Conservation (phyloP, 371 early-diverging fungal species). For the Amoeboaphelidium occidentale region DNA sequence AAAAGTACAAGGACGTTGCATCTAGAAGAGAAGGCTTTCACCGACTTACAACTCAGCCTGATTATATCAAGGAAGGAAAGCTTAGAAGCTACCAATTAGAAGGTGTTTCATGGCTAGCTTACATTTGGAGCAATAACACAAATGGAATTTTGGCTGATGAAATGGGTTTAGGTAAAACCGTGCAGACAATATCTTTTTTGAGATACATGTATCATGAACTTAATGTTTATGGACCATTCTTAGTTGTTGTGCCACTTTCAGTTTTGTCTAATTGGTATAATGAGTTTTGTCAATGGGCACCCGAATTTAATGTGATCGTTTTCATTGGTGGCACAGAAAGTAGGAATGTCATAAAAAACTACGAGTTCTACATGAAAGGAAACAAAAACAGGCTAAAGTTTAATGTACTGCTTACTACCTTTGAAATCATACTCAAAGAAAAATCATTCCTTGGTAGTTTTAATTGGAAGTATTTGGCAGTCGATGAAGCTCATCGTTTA, state of each 20-base stretch:
- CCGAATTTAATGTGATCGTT: constrained; percentile 63
- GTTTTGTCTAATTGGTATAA: constrained; percentile 81
- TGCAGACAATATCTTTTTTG: constrained; percentile 95
- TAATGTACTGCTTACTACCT: constrained; percentile 81
- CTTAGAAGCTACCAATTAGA: constrained; percentile 91
- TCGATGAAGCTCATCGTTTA: constrained; percentile 77
- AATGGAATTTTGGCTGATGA: constrained; percentile 85
- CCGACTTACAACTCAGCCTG: constrained; percentile 46
- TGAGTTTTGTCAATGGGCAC: constrained; percentile 84
- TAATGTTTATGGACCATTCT: constrained; percentile 69
- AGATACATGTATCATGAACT: constrained; percentile 63
- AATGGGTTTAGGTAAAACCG: constrained; percentile 90
- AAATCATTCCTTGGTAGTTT: constrained; percentile 39
- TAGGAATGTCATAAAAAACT: constrained; percentile 58
- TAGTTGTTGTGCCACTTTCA: constrained; percentile 87
- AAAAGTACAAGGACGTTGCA: constrained; percentile 12
- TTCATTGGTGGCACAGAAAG: constrained; percentile 67
- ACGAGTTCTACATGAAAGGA: constrained; percentile 50
- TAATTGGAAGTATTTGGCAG: constrained; percentile 60
- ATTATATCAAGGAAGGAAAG: constrained; percentile 53
- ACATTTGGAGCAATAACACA: constrained; percentile 79
- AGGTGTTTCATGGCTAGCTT: constrained; percentile 98
- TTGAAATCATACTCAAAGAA: constrained; percentile 81
- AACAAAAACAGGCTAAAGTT: constrained; percentile 37
- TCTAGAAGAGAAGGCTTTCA: constrained; percentile 45